These are phyloP conservation scores for Cornus florida DNA, from an alignment of 148 eudicot genomes.

Conservation along the genomic window DNA sequence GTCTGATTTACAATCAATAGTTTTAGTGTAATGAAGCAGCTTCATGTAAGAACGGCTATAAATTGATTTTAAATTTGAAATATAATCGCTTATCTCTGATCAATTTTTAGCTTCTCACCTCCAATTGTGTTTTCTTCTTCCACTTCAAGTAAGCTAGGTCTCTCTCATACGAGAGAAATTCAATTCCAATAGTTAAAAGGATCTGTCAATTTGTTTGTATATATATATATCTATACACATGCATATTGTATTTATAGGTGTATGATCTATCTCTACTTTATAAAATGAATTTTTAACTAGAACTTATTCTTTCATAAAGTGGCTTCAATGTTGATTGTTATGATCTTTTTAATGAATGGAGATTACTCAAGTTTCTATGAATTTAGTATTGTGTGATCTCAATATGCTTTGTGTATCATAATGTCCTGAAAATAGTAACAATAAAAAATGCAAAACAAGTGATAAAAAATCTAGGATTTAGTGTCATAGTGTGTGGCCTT, in stretches of 20 bases:
- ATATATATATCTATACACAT: background rate
- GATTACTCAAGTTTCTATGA: background rate
- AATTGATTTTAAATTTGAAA: background rate
- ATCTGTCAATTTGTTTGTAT: background rate
- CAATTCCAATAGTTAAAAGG: background rate
- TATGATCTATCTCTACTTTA: no score
- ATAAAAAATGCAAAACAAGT: background rate
- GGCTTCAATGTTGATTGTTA: background rate
- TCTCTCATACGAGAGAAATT: background rate
- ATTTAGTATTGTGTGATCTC: background rate
- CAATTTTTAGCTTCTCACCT: background rate
- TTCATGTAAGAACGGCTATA: background rate
- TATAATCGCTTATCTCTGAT: background rate
- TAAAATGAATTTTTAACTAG: no score
- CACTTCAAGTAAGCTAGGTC: background rate
- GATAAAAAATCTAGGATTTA: background rate
- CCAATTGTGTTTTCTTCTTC: background rate
- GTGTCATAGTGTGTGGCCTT: background rate
- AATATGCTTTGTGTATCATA: background rate
- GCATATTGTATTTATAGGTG: no score
- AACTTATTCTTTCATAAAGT: no score
- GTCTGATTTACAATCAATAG: background rate
- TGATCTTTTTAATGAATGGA: background rate
- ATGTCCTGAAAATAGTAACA: background rate
- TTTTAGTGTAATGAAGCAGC: background rate